phyloP scores from a whole-genome alignment of 805 yeast genomes.

The Candida pini region DNA sequence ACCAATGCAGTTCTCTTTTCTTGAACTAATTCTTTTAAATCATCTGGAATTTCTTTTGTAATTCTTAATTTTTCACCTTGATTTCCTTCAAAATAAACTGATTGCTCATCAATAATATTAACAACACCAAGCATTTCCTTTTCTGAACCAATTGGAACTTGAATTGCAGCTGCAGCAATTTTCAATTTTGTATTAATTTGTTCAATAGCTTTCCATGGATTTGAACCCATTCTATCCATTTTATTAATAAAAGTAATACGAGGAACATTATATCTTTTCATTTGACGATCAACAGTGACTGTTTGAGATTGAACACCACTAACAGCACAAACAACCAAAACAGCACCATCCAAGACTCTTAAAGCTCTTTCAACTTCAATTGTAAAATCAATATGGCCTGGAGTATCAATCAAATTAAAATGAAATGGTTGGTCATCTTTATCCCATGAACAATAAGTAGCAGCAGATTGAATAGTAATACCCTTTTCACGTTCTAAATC shows the following conservation, averaged over 20 bases:
- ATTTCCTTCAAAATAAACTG: conserved; percentile 80
- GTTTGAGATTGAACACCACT: conserved; percentile 98
- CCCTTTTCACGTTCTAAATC: conserved; percentile 98
- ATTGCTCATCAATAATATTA: conserved; percentile 82
- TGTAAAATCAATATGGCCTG: conserved; percentile 98
- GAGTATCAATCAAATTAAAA: conserved; percentile 95
- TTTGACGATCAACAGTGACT: conserved; percentile 97
- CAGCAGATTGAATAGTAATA: conserved; percentile 97
- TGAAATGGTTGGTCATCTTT: conserved; percentile 65
- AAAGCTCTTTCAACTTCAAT: conserved; percentile 99
- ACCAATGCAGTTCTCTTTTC: conserved; percentile 83
- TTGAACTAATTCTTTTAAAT: conserved; percentile 74
- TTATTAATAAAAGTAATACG: conserved; percentile 93
- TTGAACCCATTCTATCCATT: conserved; percentile 99
- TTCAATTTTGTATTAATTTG: conserved; percentile 83
- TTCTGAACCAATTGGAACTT: conserved; percentile 96
- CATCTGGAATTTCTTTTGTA: conserved; percentile 64
- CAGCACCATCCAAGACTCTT: conserved; percentile 97
- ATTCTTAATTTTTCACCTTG: conserved; percentile 81
- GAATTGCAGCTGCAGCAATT: conserved; percentile 95
- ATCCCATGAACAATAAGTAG: conserved; percentile 96
- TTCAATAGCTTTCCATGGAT: conserved; percentile 92
- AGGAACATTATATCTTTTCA: conserved; percentile 97
- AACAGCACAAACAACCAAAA: conserved; percentile 96
- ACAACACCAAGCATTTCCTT: conserved; percentile 81